These are phyloP conservation scores for Delonix regia DNA, from an alignment of 306 rosid species.

Conservation along the genomic window DNA sequence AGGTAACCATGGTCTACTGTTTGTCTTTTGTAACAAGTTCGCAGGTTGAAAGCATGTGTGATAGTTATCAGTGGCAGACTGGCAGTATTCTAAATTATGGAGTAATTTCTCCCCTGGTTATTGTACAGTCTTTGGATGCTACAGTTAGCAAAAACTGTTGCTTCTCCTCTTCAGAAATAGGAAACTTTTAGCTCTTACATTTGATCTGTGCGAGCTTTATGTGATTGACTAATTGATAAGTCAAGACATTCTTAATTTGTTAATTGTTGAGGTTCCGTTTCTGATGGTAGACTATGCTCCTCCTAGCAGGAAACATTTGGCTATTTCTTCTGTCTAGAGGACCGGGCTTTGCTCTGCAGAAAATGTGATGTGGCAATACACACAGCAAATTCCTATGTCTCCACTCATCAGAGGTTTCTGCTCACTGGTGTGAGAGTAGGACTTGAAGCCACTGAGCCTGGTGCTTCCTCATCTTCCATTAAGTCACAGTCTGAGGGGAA, in stretches of 20 bases:
- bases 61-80: background rate
- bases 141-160: background rate
- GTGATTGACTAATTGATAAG: background rate
- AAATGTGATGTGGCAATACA: constrained; percentile 82
- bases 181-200: constrained; percentile 12
- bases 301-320: constrained; percentile 73
- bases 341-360: constrained; percentile 85
- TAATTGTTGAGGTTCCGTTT: constrained; percentile 22
- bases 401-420: constrained; percentile 70
- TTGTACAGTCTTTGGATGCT: background rate
- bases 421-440: constrained; percentile 77
- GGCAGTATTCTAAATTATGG: background rate
- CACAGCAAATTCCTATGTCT: constrained; percentile 57
- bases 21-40: no score
- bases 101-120: background rate
- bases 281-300: constrained; percentile 35
- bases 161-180: background rate
- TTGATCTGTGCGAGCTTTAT: background rate
- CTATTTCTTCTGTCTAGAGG: constrained; percentile 88
- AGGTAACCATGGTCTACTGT: background rate
- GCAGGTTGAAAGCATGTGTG: constrained; percentile 11
- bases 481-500: constrained; percentile 56
- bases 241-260: constrained; percentile 4
- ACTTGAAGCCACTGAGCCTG: constrained; percentile 55
- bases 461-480: constrained; percentile 49